phyloP scores from a whole-genome alignment of 2,329 filamentous ascomycete species.

The Cadophora luteo-olivacea region DNA sequence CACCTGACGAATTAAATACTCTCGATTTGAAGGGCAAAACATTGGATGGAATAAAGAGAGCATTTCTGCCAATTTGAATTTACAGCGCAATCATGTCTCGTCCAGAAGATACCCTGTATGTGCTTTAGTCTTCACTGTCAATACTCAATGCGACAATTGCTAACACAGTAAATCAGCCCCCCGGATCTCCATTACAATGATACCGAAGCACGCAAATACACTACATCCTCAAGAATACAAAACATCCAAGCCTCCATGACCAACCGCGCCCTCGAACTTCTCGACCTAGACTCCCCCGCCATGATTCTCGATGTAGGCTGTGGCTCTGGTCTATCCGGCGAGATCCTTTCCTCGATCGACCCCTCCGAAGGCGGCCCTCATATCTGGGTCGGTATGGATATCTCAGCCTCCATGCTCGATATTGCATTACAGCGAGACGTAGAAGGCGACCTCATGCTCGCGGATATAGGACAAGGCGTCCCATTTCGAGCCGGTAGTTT shows the following conservation, averaged over 20 bases:
- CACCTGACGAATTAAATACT: neutral
- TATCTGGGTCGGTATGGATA: conserved; percentile 97
- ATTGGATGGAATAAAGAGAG: conserved; percentile 28
- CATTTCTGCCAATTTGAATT: conserved; percentile 35
- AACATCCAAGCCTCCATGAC: conserved; percentile 97
- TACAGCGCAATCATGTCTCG: conserved; percentile 78
- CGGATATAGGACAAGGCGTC: conserved; percentile 94
- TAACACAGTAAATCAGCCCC: conserved; percentile 61
- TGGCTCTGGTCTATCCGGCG: conserved; percentile 91
- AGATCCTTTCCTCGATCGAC: conserved; percentile 80
- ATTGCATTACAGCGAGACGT: conserved; percentile 90
- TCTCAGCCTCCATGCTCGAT: conserved; percentile 95
- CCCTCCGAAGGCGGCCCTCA: conserved; percentile 82
- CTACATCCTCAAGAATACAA: conserved; percentile 92
- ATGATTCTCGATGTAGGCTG: conserved; percentile 97
- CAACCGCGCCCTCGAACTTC: conserved; percentile 87
- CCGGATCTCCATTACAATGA: conserved; percentile 99
- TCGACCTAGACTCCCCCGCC: conserved; percentile 79
- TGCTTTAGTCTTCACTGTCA: conserved; percentile 23
- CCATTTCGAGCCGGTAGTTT: conserved; percentile 93
- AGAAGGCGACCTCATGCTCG: conserved; percentile 91
- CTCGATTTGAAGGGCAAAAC: neutral
- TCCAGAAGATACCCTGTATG: conserved; percentile 91
- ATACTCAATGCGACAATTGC: conserved; percentile 33
- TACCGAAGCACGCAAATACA: conserved; percentile 94